Base-by-base conservation (phyloP, 352 stramenopile species). In the Pythium phragmitis region DNA sequence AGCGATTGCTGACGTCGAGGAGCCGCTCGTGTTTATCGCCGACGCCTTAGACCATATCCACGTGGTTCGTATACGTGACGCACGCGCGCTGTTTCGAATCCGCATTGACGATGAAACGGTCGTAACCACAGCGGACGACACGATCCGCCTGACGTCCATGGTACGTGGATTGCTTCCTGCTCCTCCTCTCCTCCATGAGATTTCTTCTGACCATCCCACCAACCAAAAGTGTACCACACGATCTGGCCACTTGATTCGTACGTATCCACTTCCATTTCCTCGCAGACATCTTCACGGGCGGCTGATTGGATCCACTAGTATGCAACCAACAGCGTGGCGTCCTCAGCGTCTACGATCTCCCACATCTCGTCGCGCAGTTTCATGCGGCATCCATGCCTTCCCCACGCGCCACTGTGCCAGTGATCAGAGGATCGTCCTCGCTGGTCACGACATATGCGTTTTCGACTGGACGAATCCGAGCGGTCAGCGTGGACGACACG, bases 401-500 rank as follows among this genome's bases (percentile, higher is more conserved):
- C 7, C 21, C 3, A 23, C 0, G 16, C 3, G 26, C 13, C 4
- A 17, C 13, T 13, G 16, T 21, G 1, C 51, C 34, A 37, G 17
- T 13, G n/a, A 7, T 65, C 21, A 37, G 46, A 21, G 58, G 16
- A 2, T 56, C 51, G 0, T 13, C 50, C 1, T 28, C 50, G 11
- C 33, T 67, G 14, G 34, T 49, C 12, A 51, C 41, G 7, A 42
- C 50, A 0, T 67, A 54, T 16, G 33, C 16, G 1, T 60, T 60
- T 30, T 21, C 41, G 14, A 54, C n/a, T 6, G 16, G 0, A 6
- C 17, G 48, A 8, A 65, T 47, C n/a, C 63, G 60, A 34, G 66
- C 68, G 17, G 41, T 89, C 28, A 72, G 72, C 11, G 67, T 88
- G 7, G 83, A 92, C 60, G 75, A 87, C 45, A 72, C 60, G 0